phyloP scores from a whole-genome alignment of 2,329 filamentous ascomycete genomes.

The Cytospora leucostoma region DNA sequence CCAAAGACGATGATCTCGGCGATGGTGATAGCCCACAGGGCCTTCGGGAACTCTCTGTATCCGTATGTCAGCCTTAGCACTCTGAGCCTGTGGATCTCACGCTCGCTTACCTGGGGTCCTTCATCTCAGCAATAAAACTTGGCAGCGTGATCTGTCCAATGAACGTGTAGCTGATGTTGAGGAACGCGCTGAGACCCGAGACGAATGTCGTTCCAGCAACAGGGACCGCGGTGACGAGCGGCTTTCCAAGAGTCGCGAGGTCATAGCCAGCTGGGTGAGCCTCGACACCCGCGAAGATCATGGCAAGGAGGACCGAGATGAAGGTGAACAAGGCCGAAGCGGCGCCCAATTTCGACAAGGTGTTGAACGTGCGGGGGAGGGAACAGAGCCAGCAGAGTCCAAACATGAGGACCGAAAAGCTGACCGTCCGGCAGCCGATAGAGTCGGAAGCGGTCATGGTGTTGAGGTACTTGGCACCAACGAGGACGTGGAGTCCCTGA shows the following conservation, averaged over 20 bases:
- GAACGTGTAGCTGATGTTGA: constrained; percentile 96
- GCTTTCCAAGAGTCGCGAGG: constrained; percentile 55
- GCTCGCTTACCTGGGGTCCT: constrained; percentile 49
- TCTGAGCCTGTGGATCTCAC: constrained; percentile 13
- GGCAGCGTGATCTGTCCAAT: constrained; percentile 94
- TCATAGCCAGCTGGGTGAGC: constrained; percentile 69
- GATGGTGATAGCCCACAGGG: constrained; percentile 86
- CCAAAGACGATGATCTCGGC: constrained; percentile 85
- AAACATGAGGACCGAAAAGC: constrained; percentile 73
- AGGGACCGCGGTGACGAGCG: constrained; percentile 69
- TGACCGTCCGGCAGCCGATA: constrained; percentile 71
- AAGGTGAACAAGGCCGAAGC: constrained; percentile 86
- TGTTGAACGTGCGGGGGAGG: constrained; percentile 80
- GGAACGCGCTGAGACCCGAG: constrained; percentile 78
- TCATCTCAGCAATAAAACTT: constrained; percentile 96
- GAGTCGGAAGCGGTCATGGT: constrained; percentile 74
- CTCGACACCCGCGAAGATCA: constrained; percentile 79
- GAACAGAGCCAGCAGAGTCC: constrained; percentile 77
- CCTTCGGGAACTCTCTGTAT: constrained; percentile 81
- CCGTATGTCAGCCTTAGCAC: not conserved
- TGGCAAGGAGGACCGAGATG: constrained; percentile 80
- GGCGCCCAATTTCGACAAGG: constrained; percentile 77
- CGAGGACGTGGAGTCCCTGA: constrained; percentile 73
- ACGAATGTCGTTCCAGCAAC: constrained; percentile 76
- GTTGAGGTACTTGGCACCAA: constrained; percentile 85